A percentile compares a stretch with the other conserved stretches of the same genome.
These are phyloP conservation scores for Candida succiphila DNA, from an alignment of 805 yeast species.

Conservation along the genomic window DNA sequence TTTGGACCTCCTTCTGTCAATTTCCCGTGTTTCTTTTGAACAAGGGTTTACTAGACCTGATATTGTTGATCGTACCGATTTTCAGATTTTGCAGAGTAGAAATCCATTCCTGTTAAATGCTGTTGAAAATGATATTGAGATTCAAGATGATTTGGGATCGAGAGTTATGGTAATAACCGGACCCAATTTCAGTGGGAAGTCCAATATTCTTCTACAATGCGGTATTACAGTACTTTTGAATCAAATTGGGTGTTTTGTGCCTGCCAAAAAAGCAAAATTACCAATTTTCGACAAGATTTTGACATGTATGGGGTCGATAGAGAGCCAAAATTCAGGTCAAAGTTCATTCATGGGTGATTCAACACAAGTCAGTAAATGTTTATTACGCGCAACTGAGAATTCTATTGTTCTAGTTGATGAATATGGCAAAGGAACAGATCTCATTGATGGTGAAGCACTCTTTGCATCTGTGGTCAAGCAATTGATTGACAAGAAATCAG, in stretches of 20 bases:
- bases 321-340: conserved; percentile 26
- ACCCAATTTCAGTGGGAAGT: conserved; percentile 42
- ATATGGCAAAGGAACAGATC: conserved; percentile 44
- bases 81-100: conserved; percentile 26
- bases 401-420: conserved; percentile 42
- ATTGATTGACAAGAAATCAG: conserved; percentile 12
- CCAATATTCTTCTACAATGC: conserved; percentile 37
- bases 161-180: conserved; percentile 34
- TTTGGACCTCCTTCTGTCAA: conserved; percentile 26
- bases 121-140: conserved; percentile 28
- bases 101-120: conserved; percentile 35
- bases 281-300: conserved; percentile 33
- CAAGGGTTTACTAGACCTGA: conserved; percentile 24
- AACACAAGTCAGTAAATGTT: conserved; percentile 18
- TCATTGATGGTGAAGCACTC: conserved; percentile 34
- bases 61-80: conserved; percentile 14
- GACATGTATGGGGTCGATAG: conserved; percentile 32
- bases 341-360: conserved; percentile 45
- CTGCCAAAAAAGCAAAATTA: conserved; percentile 34
- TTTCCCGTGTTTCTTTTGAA: conserved; percentile 21
- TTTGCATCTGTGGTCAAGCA: conserved; percentile 27
- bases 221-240: conserved; percentile 39
- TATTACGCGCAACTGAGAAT: conserved; percentile 30
- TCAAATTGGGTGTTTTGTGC: conserved; percentile 47
- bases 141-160: conserved; percentile 5